Percentiles rank a stretch among this genome's conserved stretches.
phyloP scores from a whole-genome alignment of 2,329 filamentous ascomycete genomes.

The Eurotiales sp. region DNA sequence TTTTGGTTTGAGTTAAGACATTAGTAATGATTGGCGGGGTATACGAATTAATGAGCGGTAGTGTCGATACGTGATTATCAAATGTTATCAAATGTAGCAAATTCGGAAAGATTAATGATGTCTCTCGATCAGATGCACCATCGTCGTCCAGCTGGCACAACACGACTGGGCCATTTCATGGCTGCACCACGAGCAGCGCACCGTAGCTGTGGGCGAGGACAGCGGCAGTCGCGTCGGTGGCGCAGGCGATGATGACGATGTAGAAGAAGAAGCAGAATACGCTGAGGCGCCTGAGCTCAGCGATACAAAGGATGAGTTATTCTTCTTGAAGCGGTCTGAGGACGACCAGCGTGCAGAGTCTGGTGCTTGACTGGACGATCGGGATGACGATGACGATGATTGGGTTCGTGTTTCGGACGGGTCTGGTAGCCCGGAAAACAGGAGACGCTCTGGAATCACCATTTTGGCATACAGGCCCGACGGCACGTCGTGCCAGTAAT shows the following conservation, averaged over 20 bases:
- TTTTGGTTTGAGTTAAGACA: too few relatives aligned
- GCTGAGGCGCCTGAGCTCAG: neutral
- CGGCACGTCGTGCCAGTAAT: conserved; percentile 15
- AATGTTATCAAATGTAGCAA: too few relatives aligned
- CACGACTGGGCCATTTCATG: conserved; percentile 14
- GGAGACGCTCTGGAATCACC: conserved; percentile 12
- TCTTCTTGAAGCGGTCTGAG: neutral
- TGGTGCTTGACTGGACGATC: conserved; percentile 7
- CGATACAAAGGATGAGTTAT: neutral
- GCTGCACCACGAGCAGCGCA: conserved; percentile 12
- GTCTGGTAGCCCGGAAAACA: conserved; percentile 4
- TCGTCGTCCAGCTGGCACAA: conserved; percentile 14
- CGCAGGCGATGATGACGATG: neutral
- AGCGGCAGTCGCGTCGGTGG: neutral
- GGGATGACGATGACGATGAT: conserved; percentile 3
- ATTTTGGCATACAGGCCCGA: conserved; percentile 14
- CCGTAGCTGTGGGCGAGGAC: neutral
- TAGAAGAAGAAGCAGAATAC: neutral
- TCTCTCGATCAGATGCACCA: conserved; percentile 15
- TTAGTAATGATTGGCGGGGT: too few relatives aligned
- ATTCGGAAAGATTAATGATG: too few relatives aligned
- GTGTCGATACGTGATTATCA: too few relatives aligned
- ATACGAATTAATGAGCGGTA: too few relatives aligned
- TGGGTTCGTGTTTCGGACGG: neutral
- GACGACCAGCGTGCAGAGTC: conserved; percentile 1